Conservation (phyloP, 306 rosid species). For the Sophora flavescens region DNA sequence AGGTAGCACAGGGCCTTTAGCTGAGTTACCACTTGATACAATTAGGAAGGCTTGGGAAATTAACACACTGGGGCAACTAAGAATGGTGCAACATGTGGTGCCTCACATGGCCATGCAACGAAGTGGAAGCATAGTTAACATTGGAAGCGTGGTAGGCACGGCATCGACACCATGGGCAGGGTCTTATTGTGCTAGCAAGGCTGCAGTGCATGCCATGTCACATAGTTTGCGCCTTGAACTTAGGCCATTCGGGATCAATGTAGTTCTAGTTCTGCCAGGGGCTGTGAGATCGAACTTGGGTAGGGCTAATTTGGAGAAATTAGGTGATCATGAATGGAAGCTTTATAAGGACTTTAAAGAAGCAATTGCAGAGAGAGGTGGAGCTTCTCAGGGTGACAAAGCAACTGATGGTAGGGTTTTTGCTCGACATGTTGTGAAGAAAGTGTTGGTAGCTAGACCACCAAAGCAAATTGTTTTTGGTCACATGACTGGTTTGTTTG, state of each 20-base stretch:
- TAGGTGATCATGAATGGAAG: conserved; percentile 64
- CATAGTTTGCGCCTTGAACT: conserved; percentile 68
- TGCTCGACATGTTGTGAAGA: conserved; percentile 70
- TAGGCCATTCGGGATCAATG: conserved; percentile 77
- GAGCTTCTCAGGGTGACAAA: conserved; percentile 78
- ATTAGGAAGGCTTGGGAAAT: conserved; percentile 74
- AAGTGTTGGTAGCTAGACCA: conserved; percentile 62
- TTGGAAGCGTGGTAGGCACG: conserved; percentile 75
- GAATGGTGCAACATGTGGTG: conserved; percentile 79
- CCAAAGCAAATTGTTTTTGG: conserved; percentile 78
- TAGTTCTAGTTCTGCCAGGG: conserved; percentile 77
- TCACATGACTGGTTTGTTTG: conserved; percentile 74
- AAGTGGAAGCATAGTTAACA: conserved; percentile 72
- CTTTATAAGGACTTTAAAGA: conserved; percentile 68
- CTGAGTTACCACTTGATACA: conserved; percentile 70
- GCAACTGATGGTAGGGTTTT: conserved; percentile 69
- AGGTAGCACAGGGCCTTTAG: conserved; percentile 80
- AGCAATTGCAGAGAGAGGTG: conserved; percentile 66
- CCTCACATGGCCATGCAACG: conserved; percentile 75
- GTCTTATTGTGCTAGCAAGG: conserved; percentile 78
- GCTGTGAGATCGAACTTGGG: conserved; percentile 80
- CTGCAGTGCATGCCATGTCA: conserved; percentile 74
- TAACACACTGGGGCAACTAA: conserved; percentile 73
- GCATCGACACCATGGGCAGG: conserved; percentile 93
- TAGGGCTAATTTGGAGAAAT: conserved; percentile 55